These are phyloP conservation scores for Salvia splendens DNA, from an alignment of 257 asterid genomes.

Conservation along the genomic window DNA sequence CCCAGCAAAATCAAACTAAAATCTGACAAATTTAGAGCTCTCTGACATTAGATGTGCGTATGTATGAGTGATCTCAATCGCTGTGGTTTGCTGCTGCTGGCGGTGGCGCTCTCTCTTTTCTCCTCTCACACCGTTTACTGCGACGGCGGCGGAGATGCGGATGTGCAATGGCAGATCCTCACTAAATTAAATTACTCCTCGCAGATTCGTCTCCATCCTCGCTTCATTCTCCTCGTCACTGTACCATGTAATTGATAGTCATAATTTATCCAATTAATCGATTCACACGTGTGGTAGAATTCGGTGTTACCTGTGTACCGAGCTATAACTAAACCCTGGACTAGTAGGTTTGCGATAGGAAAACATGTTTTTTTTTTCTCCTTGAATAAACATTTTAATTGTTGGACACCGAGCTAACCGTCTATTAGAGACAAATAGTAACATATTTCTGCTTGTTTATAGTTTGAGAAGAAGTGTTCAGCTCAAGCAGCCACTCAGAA, in stretches of 20 bases:
- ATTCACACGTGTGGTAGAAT: slow-evolving; percentile 4
- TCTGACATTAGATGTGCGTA: slow-evolving; percentile 20
- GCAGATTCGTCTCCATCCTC: slow-evolving; percentile 70
- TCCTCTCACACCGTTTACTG: slow-evolving; percentile 32
- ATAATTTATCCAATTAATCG: slow-evolving; percentile 3
- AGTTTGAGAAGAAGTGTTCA: not conserved
- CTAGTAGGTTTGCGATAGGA: slow-evolving; percentile 10
- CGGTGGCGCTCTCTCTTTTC: slow-evolving; percentile 41
- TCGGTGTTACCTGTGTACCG: slow-evolving; percentile 11
- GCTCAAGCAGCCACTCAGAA: slow-evolving; percentile 1
- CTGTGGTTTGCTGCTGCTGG: slow-evolving; percentile 30
- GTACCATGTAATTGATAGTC: slow-evolving; percentile 64
- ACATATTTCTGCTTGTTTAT: too few species aligned
- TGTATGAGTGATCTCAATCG: slow-evolving; percentile 29
- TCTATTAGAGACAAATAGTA: too few species aligned
- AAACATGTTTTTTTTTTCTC: not conserved
- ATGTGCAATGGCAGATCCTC: slow-evolving; percentile 66
- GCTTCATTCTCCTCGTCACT: slow-evolving; percentile 68
- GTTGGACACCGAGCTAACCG: too few species aligned
- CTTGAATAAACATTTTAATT: not conserved
- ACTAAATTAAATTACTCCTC: slow-evolving; percentile 64
- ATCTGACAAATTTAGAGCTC: not conserved
- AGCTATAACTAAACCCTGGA: not conserved
- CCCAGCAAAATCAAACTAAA: slow-evolving; percentile 12
- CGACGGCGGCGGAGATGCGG: slow-evolving; percentile 34